Base-by-base conservation (phyloP, 2,329 filamentous ascomycete genomes). In the Akanthomyces dipterigenus region DNA sequence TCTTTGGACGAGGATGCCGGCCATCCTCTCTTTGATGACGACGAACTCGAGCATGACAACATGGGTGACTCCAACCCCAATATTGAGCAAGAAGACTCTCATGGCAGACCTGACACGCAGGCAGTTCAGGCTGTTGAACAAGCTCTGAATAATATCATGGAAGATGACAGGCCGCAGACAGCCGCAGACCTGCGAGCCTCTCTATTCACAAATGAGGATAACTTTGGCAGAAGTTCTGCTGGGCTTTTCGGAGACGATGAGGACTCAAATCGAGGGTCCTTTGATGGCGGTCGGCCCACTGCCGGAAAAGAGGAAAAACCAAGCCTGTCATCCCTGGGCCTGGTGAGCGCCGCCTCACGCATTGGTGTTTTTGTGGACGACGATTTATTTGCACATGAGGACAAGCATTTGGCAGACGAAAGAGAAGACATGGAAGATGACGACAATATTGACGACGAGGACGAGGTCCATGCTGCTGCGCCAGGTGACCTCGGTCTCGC, bases 301-400 rank as follows among this genome's bases (percentile, higher is more conserved):
- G 55, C 65, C 24, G 64, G 63, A 55, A 66, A 71, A 63, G 81
- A 83, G 50, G 82, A 86, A 31, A 96, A 89, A 73, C 93, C 92
- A 26, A 99, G 90, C 70, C 86, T 99, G 65, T 89, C 93, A 12
- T 97, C 95, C 0, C 77, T 99, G 3, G 95, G 95, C 0, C 83
- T 99, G 5, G 91, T 99, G 2, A 96, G 91, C 63, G 88, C 89
- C 6, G 90, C 91, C 16, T 91, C 90, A 18, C 88, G 91, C 24
- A 92, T 93, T 63, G 93, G 93, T 1, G 95, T 99, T 2, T 99
- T 99, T 72, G 86, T 90, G 7, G 90, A 96, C 66, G 90, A 98
- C 70, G 91, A 98, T 70, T 83, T 99, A 5, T 98, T 97, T 71
- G 89, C 87, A 1, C 93, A 98, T 65, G 91, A 96, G 69, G 86